Evolutionary conservation across 805 yeast species (phyloP).

Genomic region (Alloascoidea africana): DNA sequence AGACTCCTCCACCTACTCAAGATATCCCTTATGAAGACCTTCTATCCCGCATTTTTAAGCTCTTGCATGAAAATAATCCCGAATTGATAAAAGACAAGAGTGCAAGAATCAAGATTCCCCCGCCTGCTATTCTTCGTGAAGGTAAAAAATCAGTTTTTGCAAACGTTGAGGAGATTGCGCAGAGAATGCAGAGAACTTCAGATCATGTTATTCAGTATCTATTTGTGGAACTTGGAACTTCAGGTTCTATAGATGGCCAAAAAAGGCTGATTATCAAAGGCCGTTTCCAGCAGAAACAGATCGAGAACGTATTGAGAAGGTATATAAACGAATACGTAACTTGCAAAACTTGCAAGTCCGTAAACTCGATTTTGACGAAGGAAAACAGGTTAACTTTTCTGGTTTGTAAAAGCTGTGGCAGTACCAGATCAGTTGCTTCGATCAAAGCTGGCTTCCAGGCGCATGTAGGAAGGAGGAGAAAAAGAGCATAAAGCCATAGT

Average conservation of each 20-base stretch:
- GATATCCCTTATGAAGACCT: slow-evolving; percentile 67
- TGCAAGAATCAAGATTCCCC: slow-evolving; percentile 93
- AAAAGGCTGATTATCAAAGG: slow-evolving; percentile 96
- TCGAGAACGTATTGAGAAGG: slow-evolving; percentile 91
- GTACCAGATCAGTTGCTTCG: slow-evolving; percentile 90
- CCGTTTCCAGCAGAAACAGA: slow-evolving; percentile 93
- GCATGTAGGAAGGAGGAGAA: slow-evolving; percentile 83
- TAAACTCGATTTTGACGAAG: slow-evolving; percentile 90
- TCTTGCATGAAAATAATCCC: slow-evolving; percentile 87
- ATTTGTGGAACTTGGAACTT: slow-evolving; percentile 98
- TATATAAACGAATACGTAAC: slow-evolving; percentile 95
- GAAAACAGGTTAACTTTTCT: slow-evolving; percentile 96
- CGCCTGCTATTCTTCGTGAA: slow-evolving; percentile 93
- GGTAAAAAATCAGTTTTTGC: slow-evolving; percentile 96
- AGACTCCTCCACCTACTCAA: slow-evolving; percentile 22
- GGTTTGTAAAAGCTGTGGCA: slow-evolving; percentile 97
- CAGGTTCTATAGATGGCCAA: slow-evolving; percentile 97
- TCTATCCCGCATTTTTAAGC: slow-evolving; percentile 70
- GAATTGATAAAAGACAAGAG: slow-evolving; percentile 95
- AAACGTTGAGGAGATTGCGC: slow-evolving; percentile 88
- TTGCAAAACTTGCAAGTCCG: slow-evolving; percentile 97
- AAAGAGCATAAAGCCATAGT: slow-evolving; percentile 8
- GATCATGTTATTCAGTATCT: slow-evolving; percentile 94
- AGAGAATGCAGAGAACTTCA: slow-evolving; percentile 88
- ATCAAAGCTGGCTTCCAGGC: slow-evolving; percentile 99